Base-by-base conservation (phyloP, 2,329 filamentous ascomycete genomes). In the Xylaria polymorpha region DNA sequence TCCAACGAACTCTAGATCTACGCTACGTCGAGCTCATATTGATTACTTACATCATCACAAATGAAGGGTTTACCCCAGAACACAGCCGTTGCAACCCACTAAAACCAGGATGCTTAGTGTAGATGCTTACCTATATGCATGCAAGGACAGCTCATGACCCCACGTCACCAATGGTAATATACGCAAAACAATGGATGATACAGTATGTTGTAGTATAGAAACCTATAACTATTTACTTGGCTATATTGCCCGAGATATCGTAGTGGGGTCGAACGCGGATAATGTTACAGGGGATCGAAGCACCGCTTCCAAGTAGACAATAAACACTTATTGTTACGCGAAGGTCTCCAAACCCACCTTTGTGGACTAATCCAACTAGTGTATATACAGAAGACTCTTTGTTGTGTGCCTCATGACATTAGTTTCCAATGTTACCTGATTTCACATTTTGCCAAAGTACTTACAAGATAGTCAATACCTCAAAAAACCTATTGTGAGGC, bases 121-220 rank as follows among this genome's bases (percentile, higher is more conserved):
- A 14, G 4, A 35, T 39, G 35, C 53, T 14, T 39, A 37, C 41
- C 10, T 6, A 12, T 22, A 37, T 56, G 32, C 51, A 55, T 56
- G 53, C 53, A 55, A 20, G 51, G n/a, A 55, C 51, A 55, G 51
- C n/a, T 55, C 51, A 55, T 8, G 8, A 20, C 29, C 37, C 48
- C 32, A 55, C 51, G 10, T 56, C 53, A 56, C 12, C 53, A 56
- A 56, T 39, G n/a, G 18, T 39, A 56, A 20, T n/a, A 55, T 55
- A 37, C 29, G 18, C 15, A 55, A 56, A 56, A 56, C 32, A 20
- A 22, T 1, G 3, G n/a, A 39, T 37, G n/a, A 37, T 37, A n/a
- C n/a, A n/a, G n/a, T n/a, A 56, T 22, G 14, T 22, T 55, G 9
- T 22, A 37, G 12, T 55, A 4, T 22, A 37, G 12, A 20, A 56